Percentiles rank a stretch among this genome's conserved stretches.
These are phyloP conservation scores for Auricularia sp. DNA, from an alignment of 768 basidiomycete species.

Conservation along the genomic window DNA sequence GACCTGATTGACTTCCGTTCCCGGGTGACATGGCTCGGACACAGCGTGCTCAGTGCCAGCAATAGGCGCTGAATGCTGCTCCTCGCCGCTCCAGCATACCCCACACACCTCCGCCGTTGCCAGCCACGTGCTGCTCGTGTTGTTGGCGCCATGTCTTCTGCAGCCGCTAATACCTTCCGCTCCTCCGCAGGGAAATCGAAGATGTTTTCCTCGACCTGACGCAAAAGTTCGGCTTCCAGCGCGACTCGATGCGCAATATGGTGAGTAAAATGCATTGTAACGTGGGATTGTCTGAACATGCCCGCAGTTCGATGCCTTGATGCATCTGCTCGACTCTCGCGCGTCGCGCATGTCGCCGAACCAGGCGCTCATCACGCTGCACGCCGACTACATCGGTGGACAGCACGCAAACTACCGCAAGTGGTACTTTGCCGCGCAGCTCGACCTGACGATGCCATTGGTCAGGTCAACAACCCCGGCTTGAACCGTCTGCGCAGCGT, in stretches of 20 bases:
- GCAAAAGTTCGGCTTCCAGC: constrained; percentile 98
- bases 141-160: neutral
- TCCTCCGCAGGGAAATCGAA: constrained; percentile 60
- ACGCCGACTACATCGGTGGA: constrained; percentile 98
- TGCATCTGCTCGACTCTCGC: constrained; percentile 94
- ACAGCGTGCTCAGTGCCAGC: no score
- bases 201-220: constrained; percentile 95
- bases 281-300: constrained; percentile 10
- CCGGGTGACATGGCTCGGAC: no score
- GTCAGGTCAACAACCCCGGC: constrained; percentile 84
- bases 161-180: no score
- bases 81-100: no score
- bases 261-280: constrained; percentile 28
- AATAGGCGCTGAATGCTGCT: no score
- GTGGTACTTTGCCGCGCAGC: constrained; percentile 99
- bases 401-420: constrained; percentile 98
- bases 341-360: constrained; percentile 96
- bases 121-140: neutral
- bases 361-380: constrained; percentile 87
- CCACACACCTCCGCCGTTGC: neutral
- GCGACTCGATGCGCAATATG: constrained; percentile 93
- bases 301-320: constrained; percentile 84
- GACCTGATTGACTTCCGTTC: no score
- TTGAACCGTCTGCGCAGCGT: constrained; percentile 73
- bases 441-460: constrained; percentile 95